phyloP scores from a whole-genome alignment of 2,329 filamentous ascomycete genomes.

The Aspergillus vadensis region DNA sequence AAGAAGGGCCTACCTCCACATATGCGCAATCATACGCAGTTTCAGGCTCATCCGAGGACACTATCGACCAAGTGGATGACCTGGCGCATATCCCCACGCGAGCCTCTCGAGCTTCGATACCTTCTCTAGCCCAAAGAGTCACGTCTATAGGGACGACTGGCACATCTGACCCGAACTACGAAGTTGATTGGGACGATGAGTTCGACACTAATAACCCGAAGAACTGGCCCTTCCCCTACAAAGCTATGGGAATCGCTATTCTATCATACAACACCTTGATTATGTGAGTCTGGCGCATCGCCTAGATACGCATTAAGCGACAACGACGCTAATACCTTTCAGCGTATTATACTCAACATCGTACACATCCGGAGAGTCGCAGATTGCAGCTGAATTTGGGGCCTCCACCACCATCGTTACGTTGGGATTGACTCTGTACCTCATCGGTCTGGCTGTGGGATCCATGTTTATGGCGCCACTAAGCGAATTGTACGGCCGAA shows the following conservation, averaged over 20 bases:
- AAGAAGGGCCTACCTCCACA: conserved; percentile 14
- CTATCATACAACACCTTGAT: conserved; percentile 61
- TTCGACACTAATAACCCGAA: conserved; percentile 65
- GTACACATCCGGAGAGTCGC: conserved; percentile 72
- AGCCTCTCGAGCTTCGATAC: conserved; percentile 34
- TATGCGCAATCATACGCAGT: conserved; percentile 32
- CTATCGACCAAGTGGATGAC: conserved; percentile 29
- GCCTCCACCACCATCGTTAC: conserved; percentile 63
- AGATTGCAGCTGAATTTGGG: conserved; percentile 68
- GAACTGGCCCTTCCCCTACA: conserved; percentile 67
- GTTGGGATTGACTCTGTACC: conserved; percentile 75
- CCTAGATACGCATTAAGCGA: background rate
- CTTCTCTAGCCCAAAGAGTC: conserved; percentile 43
- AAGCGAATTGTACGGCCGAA: conserved; percentile 49
- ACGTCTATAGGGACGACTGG: conserved; percentile 50
- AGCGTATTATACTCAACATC: conserved; percentile 73
- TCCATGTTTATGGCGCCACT: conserved; percentile 73
- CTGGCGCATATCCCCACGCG: conserved; percentile 31
- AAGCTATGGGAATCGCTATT: conserved; percentile 55
- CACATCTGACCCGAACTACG: conserved; percentile 62
- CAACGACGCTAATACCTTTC: conserved; percentile 1
- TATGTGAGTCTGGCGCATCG: conserved; percentile 43
- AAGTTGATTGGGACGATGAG: conserved; percentile 69
- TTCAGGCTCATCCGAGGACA: conserved; percentile 31
- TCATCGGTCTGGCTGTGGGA: conserved; percentile 72